Evolutionary conservation across 2,329 filamentous ascomycete genomes (phyloP), one percentile per base, ranked within the genome.

Genomic region (Fusarium buharicum): DNA sequence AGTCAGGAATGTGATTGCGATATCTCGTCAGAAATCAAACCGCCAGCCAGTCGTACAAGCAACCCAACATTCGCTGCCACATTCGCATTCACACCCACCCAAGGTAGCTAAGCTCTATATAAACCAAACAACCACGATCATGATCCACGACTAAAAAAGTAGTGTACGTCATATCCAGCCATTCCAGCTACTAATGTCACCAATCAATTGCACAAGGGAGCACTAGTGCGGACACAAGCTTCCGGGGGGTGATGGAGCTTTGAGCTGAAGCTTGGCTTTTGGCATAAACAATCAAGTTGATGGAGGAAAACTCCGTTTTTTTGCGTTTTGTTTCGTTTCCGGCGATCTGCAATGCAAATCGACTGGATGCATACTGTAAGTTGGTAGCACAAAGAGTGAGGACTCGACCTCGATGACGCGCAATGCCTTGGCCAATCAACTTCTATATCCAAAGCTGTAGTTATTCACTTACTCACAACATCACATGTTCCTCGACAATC

Each of bases 141-240:
- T 57, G 52, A 55, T 62, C 41, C 59, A 56, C 41, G 27, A 34
- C 47, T 52, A 40, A 51, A 52, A 64, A 70, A 66, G 56, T 70
- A 67, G 57, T 66, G 31, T 64, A 70, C 68, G 68, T 70, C 68
- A 70, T 70, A 53, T 43, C 48, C 36, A 56, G 27, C 55, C 59
- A 59, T 52, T 44, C 57, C 51, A 49, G 44, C 57, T 37, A 22
- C 13, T 2, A 8, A 37, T 31, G 36, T 50, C 43, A 36, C 68
- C 67, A 66, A 70, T 70, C 52, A 55, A 39, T 22, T 39, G 12
- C 31, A 43, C 48, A 59, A 64, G 59, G 55, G 44, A 61, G 46
- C 50, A 22, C 50, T 62, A 55, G 55, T 43, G 18, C 49, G 45
- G 53, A 46, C 58, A 63, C 58, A 68, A 68, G 64, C 64, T 63